Evolutionary conservation across 345 rosid genomes (phyloP), one percentile per base, ranked within the genome.

Genomic region (Capsella bursapastoris): DNA sequence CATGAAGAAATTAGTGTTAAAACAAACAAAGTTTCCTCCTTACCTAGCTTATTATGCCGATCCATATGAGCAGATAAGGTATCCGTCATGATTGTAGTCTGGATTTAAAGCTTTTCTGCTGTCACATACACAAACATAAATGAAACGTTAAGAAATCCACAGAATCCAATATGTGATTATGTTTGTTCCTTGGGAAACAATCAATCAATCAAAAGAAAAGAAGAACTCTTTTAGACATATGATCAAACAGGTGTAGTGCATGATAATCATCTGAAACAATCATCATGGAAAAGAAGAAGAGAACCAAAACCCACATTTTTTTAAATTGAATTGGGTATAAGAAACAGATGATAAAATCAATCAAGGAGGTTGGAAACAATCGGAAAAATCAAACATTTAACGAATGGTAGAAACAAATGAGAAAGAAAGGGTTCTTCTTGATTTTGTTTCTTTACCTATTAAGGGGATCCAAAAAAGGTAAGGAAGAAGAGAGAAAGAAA

Each of bases 51-150:
- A 75, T 60, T 48, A 73, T 70, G 74, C 25, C 75, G 83, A 75
- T 84, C 87, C 61, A 78, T 80, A 72, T 77, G 71, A 61, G 77
- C 82, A 44, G 87, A 72, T 85, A 76, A 59, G 6, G 67, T 22
- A 68, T 85, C 88, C 38, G 85, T 80, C 89, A 87, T 89, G 68
- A 15, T 75, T 76, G 51, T 52, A 58, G 67, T n/a, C 57, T 62
- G 18, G 68, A 57, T 34, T 15, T 40, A 18, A 66, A 27, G 58
- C 7, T 41, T 41, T 49, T 48, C 78, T 80, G 73, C 61, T 56
- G 72, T 35, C 81, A 61, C 77, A 66, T 57, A 78, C 48, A 51
- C 35, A 72, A 2, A 45, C 27, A 47, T 22, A 59, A 7, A 51
- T 3, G 13, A 72, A 43, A 63, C 70, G 41, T 14, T 37, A n/a